Base-by-base conservation (phyloP, 306 rosid genomes). In the Gleditsia sinensis region DNA sequence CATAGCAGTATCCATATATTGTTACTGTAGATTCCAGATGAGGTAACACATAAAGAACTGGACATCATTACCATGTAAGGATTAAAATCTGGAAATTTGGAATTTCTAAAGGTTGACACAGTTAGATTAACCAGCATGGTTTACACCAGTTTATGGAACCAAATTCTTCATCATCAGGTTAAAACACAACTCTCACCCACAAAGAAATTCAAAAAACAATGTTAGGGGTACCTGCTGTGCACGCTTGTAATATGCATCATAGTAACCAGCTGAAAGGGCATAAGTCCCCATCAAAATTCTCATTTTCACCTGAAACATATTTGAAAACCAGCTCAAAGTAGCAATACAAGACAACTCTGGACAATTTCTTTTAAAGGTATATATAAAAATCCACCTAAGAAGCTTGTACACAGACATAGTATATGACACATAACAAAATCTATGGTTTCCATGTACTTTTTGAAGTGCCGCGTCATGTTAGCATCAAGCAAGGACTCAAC, bases 251-350 rank as follows among this genome's bases (percentile, higher is more conserved):
- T 88, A 94, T 72, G 97, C 97, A 83, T 94, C 99, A 85, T 94
- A 94, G 81, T 94, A 94, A 81, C 97, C 99, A 61, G 99, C 96
- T 40, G 99, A 94, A 80, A 94, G 99, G 32, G 95, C 96, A 83
- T 94, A 94, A 25, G 97, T 90, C 67, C 99, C 99, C 76, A 83
- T 90, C 79, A 94, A 84, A 80, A 94, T 92, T 85, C 99, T 94
- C 97, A 85, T 90, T 87, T 94, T 94, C 81, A 94, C 97, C 99
- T 94, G 85, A 86, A 69, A 77, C 51, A 60, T 43, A 70, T 37
- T 48, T 21, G 32, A 64, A 67, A 34, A 60, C 46, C 39, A 71
- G 46, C 39, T 51, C 50, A 69, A 74, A 50, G 32, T 25, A 20
- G 48, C 59, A 76, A 55, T 46, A 21, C 59, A 24, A 10, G n/a